Base-by-base conservation (phyloP, 139 green algal genomes). In the Chlamydomonas applanata region DNA sequence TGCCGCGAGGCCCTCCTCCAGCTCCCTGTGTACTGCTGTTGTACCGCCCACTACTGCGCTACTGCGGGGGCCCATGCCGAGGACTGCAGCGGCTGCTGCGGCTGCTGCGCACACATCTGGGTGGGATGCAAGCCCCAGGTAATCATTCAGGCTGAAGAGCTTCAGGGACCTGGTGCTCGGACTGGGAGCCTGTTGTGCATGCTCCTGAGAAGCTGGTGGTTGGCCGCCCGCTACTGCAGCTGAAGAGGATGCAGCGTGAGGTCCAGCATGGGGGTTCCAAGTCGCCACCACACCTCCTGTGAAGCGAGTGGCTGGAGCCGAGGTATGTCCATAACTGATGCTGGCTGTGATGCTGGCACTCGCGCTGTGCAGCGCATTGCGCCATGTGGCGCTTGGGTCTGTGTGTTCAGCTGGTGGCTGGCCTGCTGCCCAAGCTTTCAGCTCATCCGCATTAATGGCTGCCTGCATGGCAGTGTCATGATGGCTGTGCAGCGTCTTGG, bases 71-170 rank as follows among this genome's bases (percentile, higher is more conserved):
- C 91, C 93, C 82, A 89, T 86, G 69, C 92, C 91, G 1, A 52
- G 62, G 3, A 70, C 34, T 9, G 32, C 32, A 11, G 34, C 22
- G 9, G 25, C 49, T 49, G 52, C 49, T 25, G 90, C 82, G 2
- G 87, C 86, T 25, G 92, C 91, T 11, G 40, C 16, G 13, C 87
- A 76, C 22, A 98, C 87, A 11, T 84, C 79, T 0, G 88, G 87
- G 83, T 99, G 94, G 0, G 81, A 85, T 17, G 89, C 93, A 14
- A 99, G 84, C 0, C 95, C 95, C 32, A 99, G 67, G 75, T 99
- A 99, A 75, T 99, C 95, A 74, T 99, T 99, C 17, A 87, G 68
- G 35, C 82, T 89, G 75, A 97, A 98, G 24, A 97, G 84, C 33
- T 68, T 88, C 32, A 91, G 33, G 34, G 45, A 9, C n/a, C 20